Conservation (phyloP, 306 rosid genomes). For the Urtica urens region DNA sequence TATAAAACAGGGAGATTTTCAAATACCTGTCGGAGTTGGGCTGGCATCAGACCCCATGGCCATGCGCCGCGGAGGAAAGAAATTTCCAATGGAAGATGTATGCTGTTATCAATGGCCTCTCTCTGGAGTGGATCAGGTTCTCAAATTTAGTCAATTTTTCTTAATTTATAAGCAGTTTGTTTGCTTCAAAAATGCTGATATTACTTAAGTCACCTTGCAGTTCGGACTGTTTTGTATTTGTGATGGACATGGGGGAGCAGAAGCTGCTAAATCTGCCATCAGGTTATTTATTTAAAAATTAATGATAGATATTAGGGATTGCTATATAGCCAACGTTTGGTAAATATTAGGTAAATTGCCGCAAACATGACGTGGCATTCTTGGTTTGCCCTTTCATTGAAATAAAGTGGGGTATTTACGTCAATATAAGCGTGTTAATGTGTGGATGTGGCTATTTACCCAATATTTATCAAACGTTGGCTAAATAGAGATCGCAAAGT, state of each 20-base stretch:
- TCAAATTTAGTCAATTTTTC: conserved; percentile 10
- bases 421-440: too few species aligned
- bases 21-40: conserved; percentile 78
- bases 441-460: too few species aligned
- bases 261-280: conserved; percentile 87
- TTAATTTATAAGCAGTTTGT: conserved; percentile 9
- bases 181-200: conserved; percentile 24
- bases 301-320: too few species aligned
- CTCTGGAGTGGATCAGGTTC: conserved; percentile 81
- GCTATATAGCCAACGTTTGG: too few species aligned
- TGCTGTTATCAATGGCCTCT: conserved; percentile 93
- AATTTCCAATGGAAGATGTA: conserved; percentile 93
- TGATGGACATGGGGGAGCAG: conserved; percentile 95
- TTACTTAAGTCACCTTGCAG: conserved; percentile 40
- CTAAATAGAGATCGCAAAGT: too few species aligned
- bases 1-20: too few species aligned
- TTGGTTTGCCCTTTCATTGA: too few species aligned
- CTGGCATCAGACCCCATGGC: conserved; percentile 96
- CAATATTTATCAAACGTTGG: too few species aligned
- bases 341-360: too few species aligned
- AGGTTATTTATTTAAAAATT: too few species aligned
- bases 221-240: conserved; percentile 87
- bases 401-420: too few species aligned
- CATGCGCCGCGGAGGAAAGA: conserved; percentile 85
- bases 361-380: too few species aligned